phyloP scores from a whole-genome alignment of 148 eudicot species.

The Rhododendron kiyosumense region DNA sequence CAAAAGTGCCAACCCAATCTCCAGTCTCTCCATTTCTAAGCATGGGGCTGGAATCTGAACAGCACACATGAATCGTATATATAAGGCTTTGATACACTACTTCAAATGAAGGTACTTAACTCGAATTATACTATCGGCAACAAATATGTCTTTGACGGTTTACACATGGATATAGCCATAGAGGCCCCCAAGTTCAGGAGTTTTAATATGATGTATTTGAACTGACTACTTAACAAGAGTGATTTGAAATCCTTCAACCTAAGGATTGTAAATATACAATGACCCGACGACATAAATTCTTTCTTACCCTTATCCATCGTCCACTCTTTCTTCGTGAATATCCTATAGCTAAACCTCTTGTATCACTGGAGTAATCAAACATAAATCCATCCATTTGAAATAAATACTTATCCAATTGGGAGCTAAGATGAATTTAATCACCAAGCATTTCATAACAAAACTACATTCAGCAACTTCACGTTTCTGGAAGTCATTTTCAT shows the following conservation, averaged over 20 bases:
- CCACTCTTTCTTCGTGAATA: not conserved
- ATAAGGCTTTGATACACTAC: not conserved
- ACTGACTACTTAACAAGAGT: not conserved
- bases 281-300: not conserved
- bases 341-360: not conserved
- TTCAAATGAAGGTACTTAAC: not conserved
- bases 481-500: not conserved
- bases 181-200: not conserved
- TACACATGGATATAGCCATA: not conserved
- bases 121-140: not conserved
- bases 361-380: not conserved
- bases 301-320: not conserved
- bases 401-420: not conserved
- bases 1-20: constrained; percentile 90
- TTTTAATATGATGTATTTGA: not conserved
- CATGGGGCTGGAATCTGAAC: constrained; percentile 76
- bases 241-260: not conserved
- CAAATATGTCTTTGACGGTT: not conserved
- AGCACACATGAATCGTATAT: not conserved
- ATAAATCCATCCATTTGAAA: not conserved
- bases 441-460: not conserved
- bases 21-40: constrained; percentile 90
- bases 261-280: not conserved
- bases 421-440: not conserved
- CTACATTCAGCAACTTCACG: not conserved